A percentile compares a stretch with the other conserved stretches of the same genome.
These are phyloP conservation scores for Mycothermus thermophilus DNA, from an alignment of 495 filamentous ascomycete species.

Conservation along the genomic window DNA sequence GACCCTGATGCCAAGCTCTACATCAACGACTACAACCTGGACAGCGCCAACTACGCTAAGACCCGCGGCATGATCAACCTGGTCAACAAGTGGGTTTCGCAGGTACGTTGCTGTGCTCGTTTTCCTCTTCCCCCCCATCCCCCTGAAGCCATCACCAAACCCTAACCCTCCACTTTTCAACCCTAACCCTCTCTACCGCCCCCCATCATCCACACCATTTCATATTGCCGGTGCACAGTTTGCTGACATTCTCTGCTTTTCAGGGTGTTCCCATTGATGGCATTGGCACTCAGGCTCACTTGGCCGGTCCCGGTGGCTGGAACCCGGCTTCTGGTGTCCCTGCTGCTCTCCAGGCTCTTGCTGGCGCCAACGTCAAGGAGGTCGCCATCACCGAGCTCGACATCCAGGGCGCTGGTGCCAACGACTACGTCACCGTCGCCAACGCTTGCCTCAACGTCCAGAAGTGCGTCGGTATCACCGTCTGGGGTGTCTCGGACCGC, in stretches of 20 bases:
- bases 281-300: constrained; percentile 53
- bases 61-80: constrained; percentile 45
- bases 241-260: no score
- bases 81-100: constrained; percentile 51
- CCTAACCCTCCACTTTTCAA: no score
- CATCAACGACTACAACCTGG: constrained; percentile 57
- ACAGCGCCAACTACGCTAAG: constrained; percentile 34
- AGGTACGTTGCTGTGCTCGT: no score
- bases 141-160: no score
- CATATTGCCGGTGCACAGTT: no score
- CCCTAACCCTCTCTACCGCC: no score
- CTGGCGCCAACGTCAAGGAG: constrained; percentile 36
- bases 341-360: constrained; percentile 44
- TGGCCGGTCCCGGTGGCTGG: constrained; percentile 31
- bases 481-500: constrained; percentile 58
- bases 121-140: no score
- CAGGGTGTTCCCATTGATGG: constrained; percentile 63
- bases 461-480: constrained; percentile 60
- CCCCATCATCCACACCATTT: no score
- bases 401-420: constrained; percentile 41
- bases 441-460: constrained; percentile 47
- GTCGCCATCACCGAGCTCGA: constrained; percentile 52
- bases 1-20: constrained; percentile 47
- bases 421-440: constrained; percentile 48
- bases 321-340: constrained; percentile 18